phyloP scores from a whole-genome alignment of 176 grass and related monocot genomes.

The Rhynchospora tenuis region DNA sequence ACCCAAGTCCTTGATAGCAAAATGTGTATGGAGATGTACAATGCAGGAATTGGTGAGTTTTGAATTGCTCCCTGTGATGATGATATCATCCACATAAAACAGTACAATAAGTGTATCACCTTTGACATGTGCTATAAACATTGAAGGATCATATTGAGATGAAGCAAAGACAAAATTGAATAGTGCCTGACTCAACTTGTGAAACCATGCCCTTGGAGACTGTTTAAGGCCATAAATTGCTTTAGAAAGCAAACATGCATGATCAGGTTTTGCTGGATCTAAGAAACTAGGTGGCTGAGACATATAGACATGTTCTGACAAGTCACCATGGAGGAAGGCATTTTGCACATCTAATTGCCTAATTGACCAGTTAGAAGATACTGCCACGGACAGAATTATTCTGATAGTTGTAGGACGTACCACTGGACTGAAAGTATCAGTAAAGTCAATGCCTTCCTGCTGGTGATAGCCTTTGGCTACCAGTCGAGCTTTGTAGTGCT shows the following conservation, averaged over 20 bases:
- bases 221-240: neutral
- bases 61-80: neutral
- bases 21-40: neutral
- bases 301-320: neutral
- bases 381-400: no score
- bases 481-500: no score
- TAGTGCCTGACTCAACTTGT: neutral
- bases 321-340: no score
- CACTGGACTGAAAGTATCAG: no score
- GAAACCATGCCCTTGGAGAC: neutral
- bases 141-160: neutral
- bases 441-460: no score
- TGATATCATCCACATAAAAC: neutral
- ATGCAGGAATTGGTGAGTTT: neutral
- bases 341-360: no score
- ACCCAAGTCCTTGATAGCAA: neutral
- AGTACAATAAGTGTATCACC: neutral
- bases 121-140: neutral
- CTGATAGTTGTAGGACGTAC: no score
- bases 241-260: neutral
- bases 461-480: no score
- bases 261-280: neutral
- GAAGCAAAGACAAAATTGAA: neutral
- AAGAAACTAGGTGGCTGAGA: neutral
- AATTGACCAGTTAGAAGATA: no score